Conservation (phyloP, 495 filamentous ascomycete species). For the Endocarpon pusillum region DNA sequence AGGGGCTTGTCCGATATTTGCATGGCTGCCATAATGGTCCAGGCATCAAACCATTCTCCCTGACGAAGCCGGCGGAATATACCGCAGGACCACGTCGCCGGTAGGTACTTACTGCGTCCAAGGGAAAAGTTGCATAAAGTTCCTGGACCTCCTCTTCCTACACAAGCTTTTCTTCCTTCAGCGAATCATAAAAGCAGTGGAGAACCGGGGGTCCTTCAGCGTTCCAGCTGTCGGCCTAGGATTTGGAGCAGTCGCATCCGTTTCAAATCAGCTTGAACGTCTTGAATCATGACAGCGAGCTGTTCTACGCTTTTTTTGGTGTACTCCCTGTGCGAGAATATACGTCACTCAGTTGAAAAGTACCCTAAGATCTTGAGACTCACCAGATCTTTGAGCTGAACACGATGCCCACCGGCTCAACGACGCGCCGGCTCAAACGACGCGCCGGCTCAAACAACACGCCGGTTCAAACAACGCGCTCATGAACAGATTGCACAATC, state of each 20-base stretch:
- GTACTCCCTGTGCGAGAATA: constrained; percentile 1
- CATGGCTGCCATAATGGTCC: not conserved
- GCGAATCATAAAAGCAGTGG: not conserved
- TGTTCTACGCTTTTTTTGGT: not conserved
- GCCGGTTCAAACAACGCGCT: not conserved
- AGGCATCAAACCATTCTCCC: constrained; percentile 1
- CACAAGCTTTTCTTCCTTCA: not conserved
- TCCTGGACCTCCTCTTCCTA: constrained; percentile 1
- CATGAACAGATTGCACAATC: too few relatives aligned
- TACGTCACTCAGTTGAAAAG: not conserved
- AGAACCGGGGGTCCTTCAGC: not conserved
- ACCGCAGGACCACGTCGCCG: not conserved
- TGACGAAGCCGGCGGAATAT: not conserved
- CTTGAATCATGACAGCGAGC: not conserved
- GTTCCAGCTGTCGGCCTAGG: not conserved
- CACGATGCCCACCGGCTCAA: not conserved
- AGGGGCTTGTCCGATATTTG: not conserved
- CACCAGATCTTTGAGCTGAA: constrained; percentile 1
- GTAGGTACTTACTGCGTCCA: not conserved
- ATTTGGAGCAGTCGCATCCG: not conserved
- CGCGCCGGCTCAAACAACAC: not conserved
- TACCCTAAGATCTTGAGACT: not conserved
- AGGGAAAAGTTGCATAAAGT: not conserved
- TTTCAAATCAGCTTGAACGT: not conserved
- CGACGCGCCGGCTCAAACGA: not conserved